Evolutionary conservation across 139 green algal species (phyloP), one percentile per base, ranked within the genome.

Genomic region (Chlorella sp.): DNA sequence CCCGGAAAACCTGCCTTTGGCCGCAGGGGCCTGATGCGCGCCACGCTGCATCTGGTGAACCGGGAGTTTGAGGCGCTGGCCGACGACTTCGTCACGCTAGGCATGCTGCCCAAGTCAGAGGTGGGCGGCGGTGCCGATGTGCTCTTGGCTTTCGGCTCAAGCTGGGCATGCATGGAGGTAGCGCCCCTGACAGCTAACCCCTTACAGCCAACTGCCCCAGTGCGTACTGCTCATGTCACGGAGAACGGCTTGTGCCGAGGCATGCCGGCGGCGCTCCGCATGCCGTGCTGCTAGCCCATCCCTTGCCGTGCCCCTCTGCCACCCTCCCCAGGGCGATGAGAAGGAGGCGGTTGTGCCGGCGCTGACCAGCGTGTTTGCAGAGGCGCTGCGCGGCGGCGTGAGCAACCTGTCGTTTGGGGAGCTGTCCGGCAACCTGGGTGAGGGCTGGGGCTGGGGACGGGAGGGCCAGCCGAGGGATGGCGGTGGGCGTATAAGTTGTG

Each of bases 31-130:
- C 89, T 96, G 26, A 95, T 98, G 46, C 88, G 88, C 26, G 95
- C 95, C 62, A 97, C 94, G 1, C 90, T 98, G 83, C 95, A 98
- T 88, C 83, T 98, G 81, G 94, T 98, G 16, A 96, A 96, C 86
- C 80, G 92, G 0, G 92, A 95, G 76, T 95, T 91, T 64, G 85
- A 87, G 3, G 84, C 82, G 11, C 86, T 97, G 73, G 92, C 94
- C 0, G 88, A 95, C 78, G 95, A 98, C 86, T 96, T 98, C 82
- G 86, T 97, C 19, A 86, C 85, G 38, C 88, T 98, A 75, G 95
- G 95, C 32, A 90, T 98, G 85, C 90, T 98, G 80, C 95, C 95
- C 0, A 82, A 87, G 46, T 9, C 76, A 41, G 76, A 82, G 76
- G 76, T 82, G 40, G 1, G 70, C 0, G 68, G 46, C 46, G 11